Percentiles rank a stretch among this genome's conserved stretches.
These are phyloP conservation scores for Ustilago cynodontis DNA, from an alignment of 1,284 basidiomycete genomes.

Conservation along the genomic window DNA sequence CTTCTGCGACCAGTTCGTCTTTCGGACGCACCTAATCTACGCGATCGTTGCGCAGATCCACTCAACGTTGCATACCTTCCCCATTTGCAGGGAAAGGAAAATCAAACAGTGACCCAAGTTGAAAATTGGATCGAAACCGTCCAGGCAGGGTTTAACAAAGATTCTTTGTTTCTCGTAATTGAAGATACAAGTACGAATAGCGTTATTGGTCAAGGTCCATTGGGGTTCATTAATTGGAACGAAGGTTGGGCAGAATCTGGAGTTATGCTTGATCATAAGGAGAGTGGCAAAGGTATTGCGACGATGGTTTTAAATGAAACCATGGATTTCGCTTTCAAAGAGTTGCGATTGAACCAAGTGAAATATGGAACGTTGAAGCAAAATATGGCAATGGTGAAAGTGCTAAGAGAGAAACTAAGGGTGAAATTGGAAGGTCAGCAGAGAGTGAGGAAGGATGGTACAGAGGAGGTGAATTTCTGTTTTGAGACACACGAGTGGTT, in stretches of 20 bases:
- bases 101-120: constrained; percentile 28
- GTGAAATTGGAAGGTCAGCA: constrained; percentile 12
- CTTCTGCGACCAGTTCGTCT: constrained; percentile 24
- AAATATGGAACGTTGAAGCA: constrained; percentile 34
- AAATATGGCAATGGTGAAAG: constrained; percentile 30
- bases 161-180: constrained; percentile 38
- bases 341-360: constrained; percentile 18
- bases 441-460: constrained; percentile 25
- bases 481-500: constrained; percentile 33
- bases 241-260: constrained; percentile 23
- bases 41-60: constrained; percentile 32
- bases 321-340: constrained; percentile 41
- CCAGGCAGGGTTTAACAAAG: constrained; percentile 32
- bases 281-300: constrained; percentile 21
- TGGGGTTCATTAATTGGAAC: constrained; percentile 34
- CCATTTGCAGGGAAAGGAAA: constrained; percentile 34
- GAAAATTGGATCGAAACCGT: constrained; percentile 29
- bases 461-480: constrained; percentile 22
- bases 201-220: constrained; percentile 37
- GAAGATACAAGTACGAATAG: constrained; percentile 8
- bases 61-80: constrained; percentile 32
- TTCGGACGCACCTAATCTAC: constrained; percentile 33
- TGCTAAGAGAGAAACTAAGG: constrained; percentile 30
- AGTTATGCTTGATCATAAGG: constrained; percentile 35
- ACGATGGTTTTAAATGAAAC: constrained; percentile 21